Evolutionary conservation across 177 flowering plant genomes (phyloP).

Genomic region (Vitis hybrid): DNA sequence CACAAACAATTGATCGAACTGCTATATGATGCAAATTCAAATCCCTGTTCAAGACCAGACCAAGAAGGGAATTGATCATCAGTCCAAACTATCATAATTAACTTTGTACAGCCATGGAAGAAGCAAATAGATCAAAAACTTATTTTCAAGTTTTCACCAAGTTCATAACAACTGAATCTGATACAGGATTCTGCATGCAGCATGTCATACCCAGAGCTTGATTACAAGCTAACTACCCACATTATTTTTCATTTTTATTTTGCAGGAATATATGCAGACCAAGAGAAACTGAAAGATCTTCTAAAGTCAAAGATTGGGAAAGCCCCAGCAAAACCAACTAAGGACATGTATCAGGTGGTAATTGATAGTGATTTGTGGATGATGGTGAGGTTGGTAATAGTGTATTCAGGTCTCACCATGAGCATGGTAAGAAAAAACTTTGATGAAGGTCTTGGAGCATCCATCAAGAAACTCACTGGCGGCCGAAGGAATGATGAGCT

Average conservation of each 20-base stretch:
- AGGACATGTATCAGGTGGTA: constrained; percentile 56
- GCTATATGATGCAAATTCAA: neutral
- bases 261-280: constrained; percentile 61
- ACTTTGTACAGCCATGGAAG: neutral
- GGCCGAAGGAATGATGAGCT: constrained; percentile 59
- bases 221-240: neutral
- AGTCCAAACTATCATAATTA: neutral
- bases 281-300: constrained; percentile 46
- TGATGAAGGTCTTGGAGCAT: constrained; percentile 56
- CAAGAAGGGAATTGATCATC: neutral
- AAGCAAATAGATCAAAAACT: neutral
- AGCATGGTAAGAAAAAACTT: constrained; percentile 57
- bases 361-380: constrained; percentile 56
- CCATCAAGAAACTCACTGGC: constrained; percentile 58
- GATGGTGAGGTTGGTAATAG: constrained; percentile 54
- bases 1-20: neutral
- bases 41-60: neutral
- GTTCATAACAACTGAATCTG: neutral
- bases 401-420: constrained; percentile 50
- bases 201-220: neutral
- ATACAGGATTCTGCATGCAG: neutral
- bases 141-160: neutral
- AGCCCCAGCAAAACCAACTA: constrained; percentile 49
- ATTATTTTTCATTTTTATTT: constrained; percentile 2
- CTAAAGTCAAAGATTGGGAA: constrained; percentile 49